Evolutionary conservation across 208 protist species (phyloP), one percentile per base, ranked within the genome.

Genomic region (Trypanosoma vivax): DNA sequence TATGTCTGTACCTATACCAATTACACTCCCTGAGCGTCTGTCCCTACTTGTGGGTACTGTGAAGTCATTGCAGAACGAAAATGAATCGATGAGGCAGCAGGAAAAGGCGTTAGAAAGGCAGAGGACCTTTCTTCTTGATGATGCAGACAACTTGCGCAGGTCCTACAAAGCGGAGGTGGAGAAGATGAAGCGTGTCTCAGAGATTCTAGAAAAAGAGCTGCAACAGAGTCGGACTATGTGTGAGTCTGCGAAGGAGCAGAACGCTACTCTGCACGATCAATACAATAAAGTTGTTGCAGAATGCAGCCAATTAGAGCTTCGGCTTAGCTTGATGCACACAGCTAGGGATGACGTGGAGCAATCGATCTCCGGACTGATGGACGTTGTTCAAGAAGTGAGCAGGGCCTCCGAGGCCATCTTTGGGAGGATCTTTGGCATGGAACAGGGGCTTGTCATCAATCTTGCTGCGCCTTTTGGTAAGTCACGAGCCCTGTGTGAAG

Each of bases 101-200:
- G 48, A 35, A 27, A 31, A 5, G 10, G 38, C 40, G 1, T 19
- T 34, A 3, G 34, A 50, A 13, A 52, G 31, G 24, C 58, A 56
- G 33, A 54, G 52, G 24, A 30, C 40, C 24, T 64, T 64, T 47
- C 49, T 64, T 30, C 27, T 64, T 14, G 39, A 35, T 2, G 58
- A 64, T 23, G 24, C 42, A 29, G 49, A 64, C 7, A 21, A 23
- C 16, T 47, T 46, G 50, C 50, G 77, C 6, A 43, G 54, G 34
- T 46, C 70, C 6, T 37, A 72, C 9, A 43, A 50, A 10, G 51
- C 68, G 40, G 13, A 64, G 10, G 69, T 65, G 31, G 47, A 53
- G 34, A 25, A 47, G 16, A 28, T 85, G 43, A 23, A 56, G 9
- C 18, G 23, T 21, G 53, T 52, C 1, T 42, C 73, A 18, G 24